Conservation (phyloP, 331 rosid genomes). For the Quercus phellos region DNA sequence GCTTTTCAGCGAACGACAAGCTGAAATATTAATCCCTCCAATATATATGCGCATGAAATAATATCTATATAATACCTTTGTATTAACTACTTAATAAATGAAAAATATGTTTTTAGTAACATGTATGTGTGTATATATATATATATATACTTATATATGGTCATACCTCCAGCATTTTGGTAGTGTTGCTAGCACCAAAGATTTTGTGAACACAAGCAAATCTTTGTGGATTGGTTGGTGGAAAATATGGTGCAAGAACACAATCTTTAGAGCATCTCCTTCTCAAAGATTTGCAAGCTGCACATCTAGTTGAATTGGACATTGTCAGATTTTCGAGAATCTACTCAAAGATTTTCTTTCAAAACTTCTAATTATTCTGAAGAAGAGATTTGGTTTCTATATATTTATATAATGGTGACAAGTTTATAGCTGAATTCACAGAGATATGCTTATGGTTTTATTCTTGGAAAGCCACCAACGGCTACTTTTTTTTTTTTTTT, state of each 20-base stretch:
- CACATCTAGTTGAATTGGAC: neutral
- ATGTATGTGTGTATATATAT: neutral
- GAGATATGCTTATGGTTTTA: too few relatives aligned
- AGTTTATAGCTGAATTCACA: too few relatives aligned
- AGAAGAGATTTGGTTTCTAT: neutral
- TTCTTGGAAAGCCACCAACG: too few relatives aligned
- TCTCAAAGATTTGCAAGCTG: slow-evolving; percentile 12
- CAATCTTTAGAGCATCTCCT: slow-evolving; percentile 12
- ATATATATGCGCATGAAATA: too few relatives aligned
- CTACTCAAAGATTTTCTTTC: neutral
- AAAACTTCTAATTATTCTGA: neutral
- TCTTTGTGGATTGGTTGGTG: neutral
- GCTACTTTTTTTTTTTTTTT: too few relatives aligned
- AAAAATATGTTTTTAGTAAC: neutral
- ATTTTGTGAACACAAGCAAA: slow-evolving; percentile 3
- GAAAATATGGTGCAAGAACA: neutral
- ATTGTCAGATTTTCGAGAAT: neutral
- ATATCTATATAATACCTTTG: too few relatives aligned
- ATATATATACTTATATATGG: neutral
- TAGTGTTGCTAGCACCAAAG: slow-evolving; percentile 15
- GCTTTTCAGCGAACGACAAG: neutral
- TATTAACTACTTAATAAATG: neutral
- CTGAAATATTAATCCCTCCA: too few relatives aligned
- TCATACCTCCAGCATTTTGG: slow-evolving; percentile 16
- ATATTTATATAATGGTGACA: neutral